Percentiles rank a stretch among this genome's conserved stretches.
These are phyloP conservation scores for Trichoderma gracile DNA, from an alignment of 2,329 filamentous ascomycete species.

Conservation along the genomic window DNA sequence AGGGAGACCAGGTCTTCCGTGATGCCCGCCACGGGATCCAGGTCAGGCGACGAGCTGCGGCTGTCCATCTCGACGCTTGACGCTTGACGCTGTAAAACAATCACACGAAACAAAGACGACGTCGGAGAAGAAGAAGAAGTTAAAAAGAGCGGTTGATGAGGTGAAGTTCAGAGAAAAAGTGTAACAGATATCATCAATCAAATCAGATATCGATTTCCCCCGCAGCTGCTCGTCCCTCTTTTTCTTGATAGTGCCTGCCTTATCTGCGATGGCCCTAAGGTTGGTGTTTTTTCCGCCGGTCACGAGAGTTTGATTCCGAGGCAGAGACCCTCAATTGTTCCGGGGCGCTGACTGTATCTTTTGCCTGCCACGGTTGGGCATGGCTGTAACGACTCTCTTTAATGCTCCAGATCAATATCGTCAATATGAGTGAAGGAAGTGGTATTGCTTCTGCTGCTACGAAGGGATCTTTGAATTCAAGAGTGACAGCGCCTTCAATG, in stretches of 20 bases:
- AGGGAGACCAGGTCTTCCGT: slow-evolving; percentile 60
- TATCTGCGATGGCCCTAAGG: slow-evolving; percentile 12
- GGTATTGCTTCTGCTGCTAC: too few relatives aligned
- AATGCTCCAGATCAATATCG: background rate
- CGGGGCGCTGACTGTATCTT: slow-evolving; percentile 3
- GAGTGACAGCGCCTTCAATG: too few relatives aligned
- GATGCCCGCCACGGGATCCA: slow-evolving; percentile 51
- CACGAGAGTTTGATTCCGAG: slow-evolving; percentile 24
- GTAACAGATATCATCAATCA: background rate
- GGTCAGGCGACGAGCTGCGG: slow-evolving; percentile 49
- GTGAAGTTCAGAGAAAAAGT: background rate
- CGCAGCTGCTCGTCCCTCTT: slow-evolving; percentile 21
- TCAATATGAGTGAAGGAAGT: too few relatives aligned
- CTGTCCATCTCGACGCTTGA: slow-evolving; percentile 20
- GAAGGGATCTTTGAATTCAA: too few relatives aligned
- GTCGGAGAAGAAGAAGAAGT: too few relatives aligned
- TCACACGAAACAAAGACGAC: background rate
- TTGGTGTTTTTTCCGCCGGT: slow-evolving; percentile 17
- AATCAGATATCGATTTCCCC: slow-evolving; percentile 10
- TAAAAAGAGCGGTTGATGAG: background rate
- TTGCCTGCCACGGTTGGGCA: background rate
- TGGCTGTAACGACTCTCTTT: background rate
- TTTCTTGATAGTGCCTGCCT: slow-evolving; percentile 15
- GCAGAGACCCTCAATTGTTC: slow-evolving; percentile 30
- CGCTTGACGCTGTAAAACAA: background rate